Conservation (phyloP, 2,329 filamentous ascomycete species). For the Epichloe gansuensis region DNA sequence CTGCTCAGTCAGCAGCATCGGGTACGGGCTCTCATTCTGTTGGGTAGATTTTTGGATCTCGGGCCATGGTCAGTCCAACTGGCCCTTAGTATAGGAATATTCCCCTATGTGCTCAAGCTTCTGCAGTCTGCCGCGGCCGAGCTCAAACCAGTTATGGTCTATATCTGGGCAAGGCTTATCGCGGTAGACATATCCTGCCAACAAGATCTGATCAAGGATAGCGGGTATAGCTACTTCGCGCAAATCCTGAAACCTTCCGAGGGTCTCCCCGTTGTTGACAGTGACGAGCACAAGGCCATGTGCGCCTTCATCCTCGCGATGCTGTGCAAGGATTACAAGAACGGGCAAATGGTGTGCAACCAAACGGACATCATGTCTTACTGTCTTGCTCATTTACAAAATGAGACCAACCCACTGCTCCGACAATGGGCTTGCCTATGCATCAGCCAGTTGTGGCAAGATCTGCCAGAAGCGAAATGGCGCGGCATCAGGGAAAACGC, state of each 20-base stretch:
- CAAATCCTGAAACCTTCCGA: slow-evolving; percentile 78
- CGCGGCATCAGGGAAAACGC: slow-evolving; percentile 82
- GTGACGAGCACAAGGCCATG: slow-evolving; percentile 94
- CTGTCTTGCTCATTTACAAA: slow-evolving; percentile 70
- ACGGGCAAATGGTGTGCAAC: slow-evolving; percentile 84
- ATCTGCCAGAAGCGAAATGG: slow-evolving; percentile 90
- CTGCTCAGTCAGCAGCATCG: slow-evolving; percentile 90
- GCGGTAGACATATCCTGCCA: slow-evolving; percentile 93
- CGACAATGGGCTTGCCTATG: slow-evolving; percentile 94
- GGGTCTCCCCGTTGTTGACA: slow-evolving; percentile 72
- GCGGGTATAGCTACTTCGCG: slow-evolving; percentile 93
- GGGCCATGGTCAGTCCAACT: slow-evolving; percentile 98
- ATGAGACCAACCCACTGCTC: slow-evolving; percentile 76
- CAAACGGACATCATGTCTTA: slow-evolving; percentile 82
- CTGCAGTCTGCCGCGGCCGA: slow-evolving; percentile 90
- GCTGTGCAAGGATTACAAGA: slow-evolving; percentile 89
- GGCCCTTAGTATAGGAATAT: slow-evolving; percentile 93
- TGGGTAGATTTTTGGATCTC: slow-evolving; percentile 87
- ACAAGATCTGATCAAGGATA: slow-evolving; percentile 87
- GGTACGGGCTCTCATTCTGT: slow-evolving; percentile 75
- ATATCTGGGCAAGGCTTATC: slow-evolving; percentile 94
- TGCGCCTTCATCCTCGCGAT: slow-evolving; percentile 95
- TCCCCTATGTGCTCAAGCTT: slow-evolving; percentile 95
- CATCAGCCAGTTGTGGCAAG: slow-evolving; percentile 86
- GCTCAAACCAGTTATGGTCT: slow-evolving; percentile 96